Evolutionary conservation across 139 green algal species (phyloP).

Genomic region (Medakamo hakoo): DNA sequence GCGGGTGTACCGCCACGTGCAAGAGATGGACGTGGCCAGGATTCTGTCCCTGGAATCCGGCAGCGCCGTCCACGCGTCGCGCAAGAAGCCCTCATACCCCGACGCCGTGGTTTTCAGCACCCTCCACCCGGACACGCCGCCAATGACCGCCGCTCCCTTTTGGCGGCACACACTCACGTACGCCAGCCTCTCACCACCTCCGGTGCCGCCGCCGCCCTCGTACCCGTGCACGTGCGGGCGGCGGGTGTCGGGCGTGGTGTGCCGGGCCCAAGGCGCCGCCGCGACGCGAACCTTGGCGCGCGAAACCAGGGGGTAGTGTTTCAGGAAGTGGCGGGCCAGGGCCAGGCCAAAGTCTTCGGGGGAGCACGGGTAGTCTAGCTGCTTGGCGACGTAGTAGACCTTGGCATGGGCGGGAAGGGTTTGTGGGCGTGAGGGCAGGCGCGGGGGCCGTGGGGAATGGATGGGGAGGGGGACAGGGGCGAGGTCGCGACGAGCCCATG

Average conservation of each 20-base stretch:
- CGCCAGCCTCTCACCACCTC: too few species aligned
- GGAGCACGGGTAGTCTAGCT: slow-evolving; percentile 30
- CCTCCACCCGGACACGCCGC: slow-evolving; percentile 39
- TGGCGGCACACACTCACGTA: slow-evolving; percentile 37
- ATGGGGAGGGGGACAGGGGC: too few species aligned
- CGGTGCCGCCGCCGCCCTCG: slow-evolving; percentile 21
- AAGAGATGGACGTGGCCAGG: slow-evolving; percentile 64
- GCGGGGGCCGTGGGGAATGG: too few species aligned
- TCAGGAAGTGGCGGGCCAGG: slow-evolving; percentile 71
- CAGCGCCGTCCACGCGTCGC: slow-evolving; percentile 80
- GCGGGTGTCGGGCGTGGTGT: background rate
- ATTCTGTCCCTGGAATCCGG: slow-evolving; percentile 72
- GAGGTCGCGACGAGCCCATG: too few species aligned
- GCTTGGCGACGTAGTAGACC: slow-evolving; percentile 73
- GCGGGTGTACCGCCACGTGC: slow-evolving; percentile 39
- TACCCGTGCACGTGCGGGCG: slow-evolving; percentile 26
- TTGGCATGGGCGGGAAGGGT: slow-evolving; percentile 7
- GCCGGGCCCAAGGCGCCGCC: slow-evolving; percentile 66
- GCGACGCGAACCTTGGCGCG: slow-evolving; percentile 72
- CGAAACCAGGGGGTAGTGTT: slow-evolving; percentile 56
- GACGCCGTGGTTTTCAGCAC: slow-evolving; percentile 87
- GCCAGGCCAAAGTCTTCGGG: slow-evolving; percentile 74
- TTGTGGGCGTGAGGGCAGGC: too few species aligned
- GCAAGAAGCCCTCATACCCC: slow-evolving; percentile 77
- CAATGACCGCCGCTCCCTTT: slow-evolving; percentile 33